A percentile compares a stretch with the other conserved stretches of the same genome.
Conservation (phyloP, 2,329 filamentous ascomycete genomes). For the Periconia macrospinosa region DNA sequence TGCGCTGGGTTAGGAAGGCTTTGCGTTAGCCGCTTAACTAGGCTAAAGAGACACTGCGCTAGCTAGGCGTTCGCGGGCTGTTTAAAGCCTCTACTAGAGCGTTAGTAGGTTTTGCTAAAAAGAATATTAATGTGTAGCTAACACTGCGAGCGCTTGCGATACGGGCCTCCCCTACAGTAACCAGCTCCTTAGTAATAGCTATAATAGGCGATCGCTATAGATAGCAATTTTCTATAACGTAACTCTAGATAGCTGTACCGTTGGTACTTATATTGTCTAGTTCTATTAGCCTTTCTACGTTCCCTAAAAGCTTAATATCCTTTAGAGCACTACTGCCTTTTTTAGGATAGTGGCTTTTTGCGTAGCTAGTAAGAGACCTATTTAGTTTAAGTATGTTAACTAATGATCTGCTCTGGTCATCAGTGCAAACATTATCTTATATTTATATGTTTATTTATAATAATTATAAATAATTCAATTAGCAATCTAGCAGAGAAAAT, state of each 20-base stretch:
- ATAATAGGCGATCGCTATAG: background rate
- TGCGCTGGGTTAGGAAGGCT: background rate
- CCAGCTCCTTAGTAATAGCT: background rate
- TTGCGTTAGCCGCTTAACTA: background rate
- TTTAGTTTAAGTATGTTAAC: too few relatives aligned
- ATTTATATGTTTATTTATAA: background rate
- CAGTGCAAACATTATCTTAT: background rate
- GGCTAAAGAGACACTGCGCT: background rate
- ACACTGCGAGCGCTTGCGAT: background rate
- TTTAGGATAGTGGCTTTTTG: too few relatives aligned
- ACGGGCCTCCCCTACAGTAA: too few relatives aligned
- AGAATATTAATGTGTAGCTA: conserved; percentile 2
- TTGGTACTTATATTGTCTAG: too few relatives aligned
- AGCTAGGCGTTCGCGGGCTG: background rate
- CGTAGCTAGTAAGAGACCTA: too few relatives aligned
- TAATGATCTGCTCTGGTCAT: too few relatives aligned
- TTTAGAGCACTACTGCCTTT: too few relatives aligned
- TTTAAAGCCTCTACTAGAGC: background rate
- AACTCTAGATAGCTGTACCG: too few relatives aligned
- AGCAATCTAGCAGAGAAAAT: conserved; percentile 11
- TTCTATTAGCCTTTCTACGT: too few relatives aligned
- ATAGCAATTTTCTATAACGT: background rate
- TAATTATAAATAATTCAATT: conserved; percentile 4
- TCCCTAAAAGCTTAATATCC: too few relatives aligned
- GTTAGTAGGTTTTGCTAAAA: background rate